These are phyloP conservation scores for Durotheca rogersii DNA, from an alignment of 495 filamentous ascomycete genomes.

Conservation along the genomic window DNA sequence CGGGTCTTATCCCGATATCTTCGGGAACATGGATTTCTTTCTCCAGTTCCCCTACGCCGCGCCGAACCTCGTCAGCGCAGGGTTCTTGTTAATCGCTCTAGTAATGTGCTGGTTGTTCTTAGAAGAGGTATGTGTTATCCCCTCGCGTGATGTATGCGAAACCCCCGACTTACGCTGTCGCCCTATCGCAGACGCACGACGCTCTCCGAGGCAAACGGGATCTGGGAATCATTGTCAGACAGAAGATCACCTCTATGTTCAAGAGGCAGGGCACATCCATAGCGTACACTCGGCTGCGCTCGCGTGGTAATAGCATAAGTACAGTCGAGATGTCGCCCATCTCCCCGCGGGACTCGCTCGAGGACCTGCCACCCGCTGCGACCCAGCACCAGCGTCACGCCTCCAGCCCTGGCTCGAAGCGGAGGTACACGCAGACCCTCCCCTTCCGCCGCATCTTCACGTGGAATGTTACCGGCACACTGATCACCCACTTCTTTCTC, in stretches of 20 bases:
- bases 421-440: conserved; percentile 47
- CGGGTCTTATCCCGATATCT: conserved; percentile 63
- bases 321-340: conserved; percentile 36
- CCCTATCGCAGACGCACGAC: conserved; percentile 53
- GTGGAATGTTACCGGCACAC: conserved; percentile 65
- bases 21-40: conserved; percentile 70
- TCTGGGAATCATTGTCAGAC: conserved; percentile 45
- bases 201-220: conserved; percentile 49
- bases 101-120: conserved; percentile 61
- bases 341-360: conserved; percentile 19
- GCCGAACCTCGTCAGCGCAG: conserved; percentile 71
- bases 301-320: conserved; percentile 26
- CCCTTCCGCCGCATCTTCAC: conserved; percentile 79
- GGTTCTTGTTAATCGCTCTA: conserved; percentile 60
- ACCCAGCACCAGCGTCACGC: too few relatives aligned
- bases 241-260: conserved; percentile 29
- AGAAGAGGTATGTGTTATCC: conserved; percentile 58
- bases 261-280: conserved; percentile 15
- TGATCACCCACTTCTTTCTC: conserved; percentile 68
- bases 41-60: conserved; percentile 69
- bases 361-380: conserved; percentile 1
- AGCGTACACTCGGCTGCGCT: conserved; percentile 30
- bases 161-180: too few relatives aligned
- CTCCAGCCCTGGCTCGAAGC: conserved; percentile 6
- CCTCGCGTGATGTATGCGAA: background rate